Base-by-base conservation (phyloP, 371 early-diverging fungal species). In the Zopfochytrium polystomum region DNA sequence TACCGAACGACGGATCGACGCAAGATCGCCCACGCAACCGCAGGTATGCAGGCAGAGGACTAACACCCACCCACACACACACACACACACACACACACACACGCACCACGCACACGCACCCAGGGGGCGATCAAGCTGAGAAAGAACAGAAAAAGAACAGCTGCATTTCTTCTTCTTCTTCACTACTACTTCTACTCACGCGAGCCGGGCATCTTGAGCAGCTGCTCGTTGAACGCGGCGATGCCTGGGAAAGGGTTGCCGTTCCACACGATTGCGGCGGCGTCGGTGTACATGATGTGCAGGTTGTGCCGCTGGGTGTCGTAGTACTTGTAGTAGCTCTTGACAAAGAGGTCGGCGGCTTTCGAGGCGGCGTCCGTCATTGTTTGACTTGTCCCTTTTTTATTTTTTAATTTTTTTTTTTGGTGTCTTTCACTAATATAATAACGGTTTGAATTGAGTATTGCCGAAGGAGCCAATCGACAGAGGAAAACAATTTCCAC, bases 181-280 rank as follows among this genome's bases (percentile, higher is more conserved):
- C 11, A 48, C 48, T 18, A 18, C 25, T 11, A 13, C 11, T 18
- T 11, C 11, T 18, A 15, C 44, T n/a, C 44, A 74, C 75, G 63
- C 5, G 84, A 80, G 27, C 70, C 59, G 4, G 90, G 80, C 48
- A 89, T 50, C 49, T 78, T 79, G 34, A 78, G 75, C 31, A 80
- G 73, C 32, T 84, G 82, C 53, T 84, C 85, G 25, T 75, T 64
- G 67, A 77, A 85, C n/a, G 76, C 77, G 32, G 64, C 66, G 26
- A 75, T 76, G 43, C 87, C 87, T 30, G 76, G 66, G 26, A 62
- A 49, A 15, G 70, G 46, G 30, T 73, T 82, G 76, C 89, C 89
- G 70, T 88, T 88, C 87, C 87, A 88, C 27, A 88, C 70, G 29
- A 90, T 85, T 3, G 85, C 84, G 15, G 88, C 85, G 29, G 63